Conservation (phyloP, 805 yeast species). For the Candida yuanshanica region DNA sequence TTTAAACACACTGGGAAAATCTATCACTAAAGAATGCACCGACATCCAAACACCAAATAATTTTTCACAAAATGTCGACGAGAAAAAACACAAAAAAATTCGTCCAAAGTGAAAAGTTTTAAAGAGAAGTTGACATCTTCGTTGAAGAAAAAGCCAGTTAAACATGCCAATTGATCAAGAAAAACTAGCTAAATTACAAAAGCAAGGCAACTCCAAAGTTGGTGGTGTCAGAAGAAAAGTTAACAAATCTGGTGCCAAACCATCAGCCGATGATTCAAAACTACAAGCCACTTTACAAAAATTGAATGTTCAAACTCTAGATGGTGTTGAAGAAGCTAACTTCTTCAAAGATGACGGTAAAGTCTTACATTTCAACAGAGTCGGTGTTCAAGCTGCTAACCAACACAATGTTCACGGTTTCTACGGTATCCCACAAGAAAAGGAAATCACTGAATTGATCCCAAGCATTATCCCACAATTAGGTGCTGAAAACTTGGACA, state of each 20-base stretch:
- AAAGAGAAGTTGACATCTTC: neutral
- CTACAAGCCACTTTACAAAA: constrained; percentile 84
- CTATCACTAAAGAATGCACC: neutral
- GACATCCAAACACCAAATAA: constrained; percentile 10
- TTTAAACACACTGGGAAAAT: too few relatives aligned
- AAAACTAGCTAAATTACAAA: constrained; percentile 88
- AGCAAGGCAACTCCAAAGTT: constrained; percentile 75
- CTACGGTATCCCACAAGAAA: constrained; percentile 93
- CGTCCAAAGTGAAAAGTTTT: constrained; percentile 4
- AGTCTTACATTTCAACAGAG: constrained; percentile 93
- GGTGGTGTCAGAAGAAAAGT: constrained; percentile 90
- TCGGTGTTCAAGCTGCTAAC: constrained; percentile 91
- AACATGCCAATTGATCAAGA: constrained; percentile 89
- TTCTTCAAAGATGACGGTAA: constrained; percentile 96
- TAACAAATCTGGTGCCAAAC: constrained; percentile 61
- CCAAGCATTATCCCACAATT: constrained; percentile 94
- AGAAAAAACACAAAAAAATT: constrained; percentile 7
- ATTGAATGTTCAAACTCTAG: constrained; percentile 82
- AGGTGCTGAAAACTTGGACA: constrained; percentile 91
- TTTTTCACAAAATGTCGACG: constrained; percentile 1
- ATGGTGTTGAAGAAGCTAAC: constrained; percentile 94
- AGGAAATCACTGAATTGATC: constrained; percentile 83
- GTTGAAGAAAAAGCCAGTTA: neutral
- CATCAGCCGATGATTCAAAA: constrained; percentile 85
- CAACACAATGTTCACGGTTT: constrained; percentile 89